These are phyloP conservation scores for Fusarium anthophilum DNA, from an alignment of 2,329 filamentous ascomycete genomes.

Conservation along the genomic window DNA sequence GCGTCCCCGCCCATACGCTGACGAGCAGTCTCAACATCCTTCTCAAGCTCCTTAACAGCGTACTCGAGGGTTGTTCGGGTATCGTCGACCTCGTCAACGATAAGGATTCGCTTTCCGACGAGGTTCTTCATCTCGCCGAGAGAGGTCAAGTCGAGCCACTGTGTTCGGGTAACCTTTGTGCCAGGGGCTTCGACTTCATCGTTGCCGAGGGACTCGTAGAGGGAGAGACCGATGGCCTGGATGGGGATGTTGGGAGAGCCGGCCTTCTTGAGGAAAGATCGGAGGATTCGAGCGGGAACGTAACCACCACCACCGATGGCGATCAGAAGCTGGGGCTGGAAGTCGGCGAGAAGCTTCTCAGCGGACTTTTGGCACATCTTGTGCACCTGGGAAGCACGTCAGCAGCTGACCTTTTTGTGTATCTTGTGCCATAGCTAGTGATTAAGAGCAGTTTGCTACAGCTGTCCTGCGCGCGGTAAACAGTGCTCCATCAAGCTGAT, in stretches of 20 bases:
- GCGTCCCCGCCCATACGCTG: constrained; percentile 72
- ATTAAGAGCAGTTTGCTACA: background rate
- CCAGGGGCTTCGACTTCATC: constrained; percentile 74
- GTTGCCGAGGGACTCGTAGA: constrained; percentile 85
- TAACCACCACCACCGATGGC: constrained; percentile 98
- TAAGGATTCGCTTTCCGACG: constrained; percentile 43
- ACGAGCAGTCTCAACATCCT: constrained; percentile 88
- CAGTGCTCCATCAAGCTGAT: background rate
- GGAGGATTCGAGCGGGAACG: constrained; percentile 94
- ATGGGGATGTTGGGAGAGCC: constrained; percentile 95
- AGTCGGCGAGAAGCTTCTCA: constrained; percentile 80
- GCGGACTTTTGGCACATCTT: constrained; percentile 94
- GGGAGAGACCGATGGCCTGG: constrained; percentile 96
- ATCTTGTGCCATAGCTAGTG: background rate
- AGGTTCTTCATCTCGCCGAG: constrained; percentile 74
- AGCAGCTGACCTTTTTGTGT: constrained; percentile 8
- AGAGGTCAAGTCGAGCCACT: constrained; percentile 93
- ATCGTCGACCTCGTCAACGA: constrained; percentile 80
- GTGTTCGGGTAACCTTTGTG: constrained; percentile 95
- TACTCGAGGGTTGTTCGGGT: constrained; percentile 95
- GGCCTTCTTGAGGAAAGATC: constrained; percentile 93
- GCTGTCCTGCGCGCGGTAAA: background rate
- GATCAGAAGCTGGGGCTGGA: constrained; percentile 96
- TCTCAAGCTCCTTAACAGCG: constrained; percentile 90
- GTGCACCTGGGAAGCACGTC: constrained; percentile 74